Evolutionary conservation across 306 rosid genomes (phyloP).

Genomic region (Prunus davidiana): DNA sequence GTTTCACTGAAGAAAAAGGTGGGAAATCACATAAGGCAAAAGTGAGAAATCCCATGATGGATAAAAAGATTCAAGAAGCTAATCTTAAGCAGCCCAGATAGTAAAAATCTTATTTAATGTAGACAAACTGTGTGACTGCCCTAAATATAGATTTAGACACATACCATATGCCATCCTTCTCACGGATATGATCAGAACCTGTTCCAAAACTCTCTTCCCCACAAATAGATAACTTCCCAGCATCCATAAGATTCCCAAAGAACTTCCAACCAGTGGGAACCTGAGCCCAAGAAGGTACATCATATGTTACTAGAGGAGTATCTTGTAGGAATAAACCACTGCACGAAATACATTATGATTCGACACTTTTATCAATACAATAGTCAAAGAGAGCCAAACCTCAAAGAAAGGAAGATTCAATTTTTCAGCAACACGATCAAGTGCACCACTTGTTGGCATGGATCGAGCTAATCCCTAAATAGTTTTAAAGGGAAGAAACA

Average conservation of each 20-base stretch:
- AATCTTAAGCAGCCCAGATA: neutral
- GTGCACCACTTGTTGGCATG: conserved; percentile 98
- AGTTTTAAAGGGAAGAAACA: conserved; percentile 20
- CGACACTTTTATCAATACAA: neutral
- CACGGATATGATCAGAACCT: conserved; percentile 98
- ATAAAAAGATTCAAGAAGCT: neutral
- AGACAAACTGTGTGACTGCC: neutral
- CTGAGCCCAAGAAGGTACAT: conserved; percentile 37
- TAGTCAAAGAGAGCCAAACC: conserved; percentile 38
- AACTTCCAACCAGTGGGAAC: conserved; percentile 99
- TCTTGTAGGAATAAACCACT: conserved; percentile 8
- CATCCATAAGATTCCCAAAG: conserved; percentile 99
- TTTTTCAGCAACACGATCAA: conserved; percentile 87
- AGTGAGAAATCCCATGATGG: neutral
- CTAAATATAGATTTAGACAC: conserved; percentile 23
- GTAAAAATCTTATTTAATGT: neutral
- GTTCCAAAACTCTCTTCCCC: conserved; percentile 99
- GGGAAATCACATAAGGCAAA: neutral
- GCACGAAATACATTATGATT: conserved; percentile 19
- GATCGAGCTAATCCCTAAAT: conserved; percentile 90
- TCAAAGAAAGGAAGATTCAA: conserved; percentile 87
- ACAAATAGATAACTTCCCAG: conserved; percentile 83
- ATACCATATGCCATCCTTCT: conserved; percentile 98
- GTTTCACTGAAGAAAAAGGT: neutral
- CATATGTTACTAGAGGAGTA: conserved; percentile 25